Evolutionary conservation across 208 protist species (phyloP), one percentile per base, ranked within the genome.

Genomic region (Acanthamoeba divionensis): DNA sequence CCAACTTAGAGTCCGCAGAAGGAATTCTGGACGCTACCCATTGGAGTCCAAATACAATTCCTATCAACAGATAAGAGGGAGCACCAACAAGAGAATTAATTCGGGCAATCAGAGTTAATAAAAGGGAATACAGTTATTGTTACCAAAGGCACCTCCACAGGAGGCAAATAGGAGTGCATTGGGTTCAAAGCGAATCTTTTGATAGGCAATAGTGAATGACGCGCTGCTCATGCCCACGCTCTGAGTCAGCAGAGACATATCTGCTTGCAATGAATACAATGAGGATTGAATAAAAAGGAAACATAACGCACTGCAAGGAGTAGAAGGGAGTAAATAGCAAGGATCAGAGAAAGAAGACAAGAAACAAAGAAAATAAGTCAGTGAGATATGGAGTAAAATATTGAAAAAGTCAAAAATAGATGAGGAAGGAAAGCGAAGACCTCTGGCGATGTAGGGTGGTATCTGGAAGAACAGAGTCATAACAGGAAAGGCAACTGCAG

Each of bases 201-300:
- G 71, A 57, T 90, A 90, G 48, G 67, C 29, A 45, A 90, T 90
- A n/a, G 87, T 82, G 66, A 90, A 90, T 21, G 87, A 33, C 8
- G 87, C 87, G 38, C 57, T 47, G 36, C 36, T 90, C 87, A 90
- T 90, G 18, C 87, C 87, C 69, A 90, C 73, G 57, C 87, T 90
- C 57, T 90, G 87, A 15, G 48, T 90, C 87, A 90, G 77, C 33
- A 90, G 67, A n/a, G 87, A 90, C 33, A 90, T 63, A 45, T 90
- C 87, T 88, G 52, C 18, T 24, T 21, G 47, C 29, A 60, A 13
- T 9, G 63, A 88, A 12, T 45, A 26, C 75, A 88, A 6, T 60
- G 21, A 60, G 21, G 21, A 60, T 60, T n/a, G 21, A 60, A 21
- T 21, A 60, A 60, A 60, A 60, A 60, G 21, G 21, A 60, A 60